Conservation (phyloP, 192 early-diverging fungal species). For the Borealophlyctis nickersoniae region DNA sequence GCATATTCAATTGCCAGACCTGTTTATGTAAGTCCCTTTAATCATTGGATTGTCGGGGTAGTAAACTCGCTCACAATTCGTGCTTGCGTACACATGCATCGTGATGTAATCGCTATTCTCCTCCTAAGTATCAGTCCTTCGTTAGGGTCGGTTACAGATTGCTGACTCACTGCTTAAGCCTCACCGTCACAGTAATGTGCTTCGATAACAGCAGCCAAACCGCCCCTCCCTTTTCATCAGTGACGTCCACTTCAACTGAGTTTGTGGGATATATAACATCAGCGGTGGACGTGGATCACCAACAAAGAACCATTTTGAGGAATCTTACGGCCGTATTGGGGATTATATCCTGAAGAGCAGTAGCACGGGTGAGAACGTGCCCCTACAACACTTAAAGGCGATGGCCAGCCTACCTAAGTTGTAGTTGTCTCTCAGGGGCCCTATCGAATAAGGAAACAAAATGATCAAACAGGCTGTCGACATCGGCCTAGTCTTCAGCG, state of each 20-base stretch:
- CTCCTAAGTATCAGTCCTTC: too few relatives aligned
- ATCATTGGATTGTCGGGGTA: slow-evolving; percentile 62
- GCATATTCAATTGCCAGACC: slow-evolving; percentile 7
- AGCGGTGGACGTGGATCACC: slow-evolving; percentile 3
- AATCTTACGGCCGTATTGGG: slow-evolving; percentile 51
- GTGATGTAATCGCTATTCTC: slow-evolving; percentile 88
- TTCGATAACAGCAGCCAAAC: slow-evolving; percentile 83
- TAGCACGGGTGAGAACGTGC: too few relatives aligned
- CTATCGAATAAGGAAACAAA: too few relatives aligned
- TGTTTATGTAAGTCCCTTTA: slow-evolving; percentile 82
- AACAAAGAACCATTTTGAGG: background rate
- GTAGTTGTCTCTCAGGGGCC: background rate
- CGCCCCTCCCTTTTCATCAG: slow-evolving; percentile 42
- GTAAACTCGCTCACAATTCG: slow-evolving; percentile 61
- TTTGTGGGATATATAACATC: slow-evolving; percentile 41
- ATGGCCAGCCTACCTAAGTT: background rate
- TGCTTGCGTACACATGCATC: slow-evolving; percentile 75
- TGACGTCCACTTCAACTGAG: slow-evolving; percentile 58
- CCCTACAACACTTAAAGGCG: too few relatives aligned
- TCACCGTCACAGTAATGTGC: slow-evolving; percentile 65
- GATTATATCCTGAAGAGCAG: slow-evolving; percentile 73
- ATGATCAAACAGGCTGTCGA: too few relatives aligned
- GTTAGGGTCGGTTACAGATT: too few relatives aligned
- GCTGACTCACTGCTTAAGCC: too few relatives aligned
- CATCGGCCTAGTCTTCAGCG: too few relatives aligned